Evolutionary conservation across 441 rosid genomes (phyloP), one percentile per base, ranked within the genome.

Genomic region (Brassica hybrid): DNA sequence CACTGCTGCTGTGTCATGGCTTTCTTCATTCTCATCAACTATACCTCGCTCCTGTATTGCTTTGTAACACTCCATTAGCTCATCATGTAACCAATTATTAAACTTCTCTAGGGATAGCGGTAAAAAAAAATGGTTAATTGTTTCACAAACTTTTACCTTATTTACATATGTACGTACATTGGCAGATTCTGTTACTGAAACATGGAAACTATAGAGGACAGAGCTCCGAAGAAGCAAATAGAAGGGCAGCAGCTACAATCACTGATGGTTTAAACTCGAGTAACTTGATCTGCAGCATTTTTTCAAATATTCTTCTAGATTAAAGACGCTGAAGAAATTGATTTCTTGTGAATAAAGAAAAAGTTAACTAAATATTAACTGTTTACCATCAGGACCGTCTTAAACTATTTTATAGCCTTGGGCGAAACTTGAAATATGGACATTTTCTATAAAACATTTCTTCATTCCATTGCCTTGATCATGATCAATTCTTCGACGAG

Each of bases 231-330:
- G 87, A 83, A 57, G 89, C 90, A 34, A 67, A 69, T 74, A 92
- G 90, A 82, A 92, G 86, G 3, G 94, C 84, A 3, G 96, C 86
- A 8, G 90, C 96, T 30, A 90, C 88, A 16, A 84, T 66, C 7
- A 88, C 72, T 3, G 97, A 92, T 81, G 97, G 93, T 86, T 88
- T 90, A 87, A 89, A 88, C 72, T 79, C 86, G 41, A 88, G 65
- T 60, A 88, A 67, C 45, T 78, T 81, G 64, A 83, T 86, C 97
- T 92, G 88, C 75, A 54, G 0, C 36, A 2, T 38, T 67, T 41
- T 67, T 43, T n/a, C 43, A 32, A 8, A 57, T 0, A 8, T 30
- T 43, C n/a, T 16, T 9, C 19, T 19, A 18, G 5, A 57, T 59
- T 9, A n/a, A n/a, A 62, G 19, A 45, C 19, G 17, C 70, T 7